Base-by-base conservation (phyloP, 2,329 filamentous ascomycete species). In the Xylariaceae sp. region DNA sequence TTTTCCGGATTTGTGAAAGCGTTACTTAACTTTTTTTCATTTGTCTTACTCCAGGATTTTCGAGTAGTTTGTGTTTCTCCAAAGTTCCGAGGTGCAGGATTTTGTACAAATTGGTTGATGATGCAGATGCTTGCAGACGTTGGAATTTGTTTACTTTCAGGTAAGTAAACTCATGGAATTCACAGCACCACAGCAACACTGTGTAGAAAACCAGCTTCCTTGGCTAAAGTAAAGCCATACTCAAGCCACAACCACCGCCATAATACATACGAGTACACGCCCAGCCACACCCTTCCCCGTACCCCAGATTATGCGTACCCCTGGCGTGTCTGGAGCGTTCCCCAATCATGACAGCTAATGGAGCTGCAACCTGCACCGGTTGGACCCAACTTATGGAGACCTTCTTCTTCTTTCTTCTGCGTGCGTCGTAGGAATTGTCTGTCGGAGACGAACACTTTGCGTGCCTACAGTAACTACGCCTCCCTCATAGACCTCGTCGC, bases 81-180 rank as follows among this genome's bases (percentile, higher is more conserved):
- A 15, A 5, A 45, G 3, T 45, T 13, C n/a, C 3, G 8, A 8
- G 11, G 11, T 13, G 37, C 2, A 42, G 11, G 23, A 30, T 30
- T 30, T 30, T 30, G 37, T 42, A 42, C 9, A n/a, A 6, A 4
- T 50, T 11, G 48, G 17, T 30, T 50, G 11, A 50, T 48, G 1
- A 3, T 5, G 10, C 2, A 51, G 23, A 35, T 34, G 23, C 34
- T 35, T 34, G 49, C 49, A 17, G 39, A 45, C 2, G 13, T 54
- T 37, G 35, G 61, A 49, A 23, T 59, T 63, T 69, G 63, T 69
- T 69, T 65, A 68, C 68, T 62, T 67, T 51, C 4, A 11, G 9
- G 42, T 50, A 11, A 6, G 42, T 50, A 11, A 6, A 10, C 6
- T 8, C n/a, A 23, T 8, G 49, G 23, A 35, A 37, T 4, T 18